A percentile compares a stretch with the other conserved stretches of the same genome.
Evolutionary conservation across 352 stramenopile species (phyloP).

Genomic region (Halophytophthora batemanensis): DNA sequence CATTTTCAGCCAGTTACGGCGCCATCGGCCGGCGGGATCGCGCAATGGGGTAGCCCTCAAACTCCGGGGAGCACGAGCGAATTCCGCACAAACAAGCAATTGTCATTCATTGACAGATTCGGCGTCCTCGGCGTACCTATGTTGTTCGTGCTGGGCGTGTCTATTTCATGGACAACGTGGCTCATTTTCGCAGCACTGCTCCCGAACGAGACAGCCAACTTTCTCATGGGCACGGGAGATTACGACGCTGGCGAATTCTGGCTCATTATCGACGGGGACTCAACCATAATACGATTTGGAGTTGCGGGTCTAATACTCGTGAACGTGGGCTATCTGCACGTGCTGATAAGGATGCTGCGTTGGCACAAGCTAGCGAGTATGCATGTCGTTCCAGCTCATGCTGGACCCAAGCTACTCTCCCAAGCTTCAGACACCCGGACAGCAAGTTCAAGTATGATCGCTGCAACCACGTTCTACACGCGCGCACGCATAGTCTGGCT

Average conservation of each 20-base stretch:
- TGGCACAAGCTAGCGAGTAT: conserved; percentile 15
- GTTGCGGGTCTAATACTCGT: conserved; percentile 5
- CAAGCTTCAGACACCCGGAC: too few relatives aligned
- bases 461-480: conserved; percentile 6
- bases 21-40: too few relatives aligned
- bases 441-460: background rate
- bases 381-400: conserved; percentile 1
- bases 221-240: conserved; percentile 19
- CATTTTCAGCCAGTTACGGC: too few relatives aligned
- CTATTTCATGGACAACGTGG: conserved; percentile 14
- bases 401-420: too few relatives aligned
- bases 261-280: conserved; percentile 14
- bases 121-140: conserved; percentile 6
- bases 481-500: conserved; percentile 2
- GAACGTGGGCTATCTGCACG: conserved; percentile 8
- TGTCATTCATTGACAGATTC: conserved; percentile 13
- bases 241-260: conserved; percentile 28
- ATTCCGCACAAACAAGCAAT: background rate
- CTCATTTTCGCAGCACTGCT: conserved; percentile 16
- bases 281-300: background rate
- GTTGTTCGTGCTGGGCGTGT: conserved; percentile 6
- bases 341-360: conserved; percentile 13
- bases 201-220: conserved; percentile 21
- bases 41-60: too few relatives aligned
- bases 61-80: too few relatives aligned